Evolutionary conservation across 495 filamentous ascomycete genomes (phyloP).

Genomic region (Xylaria telfairii): DNA sequence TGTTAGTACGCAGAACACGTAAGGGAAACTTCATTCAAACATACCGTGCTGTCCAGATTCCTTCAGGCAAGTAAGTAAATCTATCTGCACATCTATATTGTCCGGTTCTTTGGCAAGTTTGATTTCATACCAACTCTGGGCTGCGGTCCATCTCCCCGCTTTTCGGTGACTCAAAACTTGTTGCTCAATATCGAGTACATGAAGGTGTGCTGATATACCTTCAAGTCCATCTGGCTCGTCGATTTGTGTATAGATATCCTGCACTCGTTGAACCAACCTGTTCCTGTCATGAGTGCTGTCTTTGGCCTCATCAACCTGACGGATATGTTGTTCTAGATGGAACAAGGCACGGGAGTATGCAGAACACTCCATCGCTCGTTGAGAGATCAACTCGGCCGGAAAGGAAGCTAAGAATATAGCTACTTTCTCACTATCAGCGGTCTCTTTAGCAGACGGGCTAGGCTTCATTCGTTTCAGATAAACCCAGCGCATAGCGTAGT

Average conservation of each 20-base stretch:
- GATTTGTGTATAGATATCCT: conserved; percentile 94
- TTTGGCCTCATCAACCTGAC: conserved; percentile 46
- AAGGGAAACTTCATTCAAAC: conserved; percentile 21
- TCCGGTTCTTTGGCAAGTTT: conserved; percentile 78
- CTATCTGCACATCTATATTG: conserved; percentile 76
- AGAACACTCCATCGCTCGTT: conserved; percentile 85
- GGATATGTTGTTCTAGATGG: conserved; percentile 91
- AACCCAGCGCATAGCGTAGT: conserved; percentile 89
- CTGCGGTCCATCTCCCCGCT: conserved; percentile 95
- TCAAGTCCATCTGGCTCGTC: conserved; percentile 98
- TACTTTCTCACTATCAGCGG: conserved; percentile 42
- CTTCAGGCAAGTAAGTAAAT: conserved; percentile 86
- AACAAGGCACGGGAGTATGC: conserved; percentile 92
- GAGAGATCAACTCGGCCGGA: conserved; percentile 83
- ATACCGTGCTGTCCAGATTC: conserved; percentile 90
- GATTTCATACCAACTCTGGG: conserved; percentile 96
- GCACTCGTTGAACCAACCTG: conserved; percentile 72
- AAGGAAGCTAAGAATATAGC: conserved; percentile 63
- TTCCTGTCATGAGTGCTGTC: conserved; percentile 53
- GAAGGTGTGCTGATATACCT: conserved; percentile 85
- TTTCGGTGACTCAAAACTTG: conserved; percentile 91
- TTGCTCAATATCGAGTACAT: conserved; percentile 83
- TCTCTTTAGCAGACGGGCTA: conserved; percentile 44
- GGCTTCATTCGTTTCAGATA: conserved; percentile 69
- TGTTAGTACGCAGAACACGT: conserved; percentile 29